Percentiles rank a stretch among this genome's conserved stretches.
phyloP scores from a whole-genome alignment of 371 early-diverging fungal species.

The Syncephalis fuscata region DNA sequence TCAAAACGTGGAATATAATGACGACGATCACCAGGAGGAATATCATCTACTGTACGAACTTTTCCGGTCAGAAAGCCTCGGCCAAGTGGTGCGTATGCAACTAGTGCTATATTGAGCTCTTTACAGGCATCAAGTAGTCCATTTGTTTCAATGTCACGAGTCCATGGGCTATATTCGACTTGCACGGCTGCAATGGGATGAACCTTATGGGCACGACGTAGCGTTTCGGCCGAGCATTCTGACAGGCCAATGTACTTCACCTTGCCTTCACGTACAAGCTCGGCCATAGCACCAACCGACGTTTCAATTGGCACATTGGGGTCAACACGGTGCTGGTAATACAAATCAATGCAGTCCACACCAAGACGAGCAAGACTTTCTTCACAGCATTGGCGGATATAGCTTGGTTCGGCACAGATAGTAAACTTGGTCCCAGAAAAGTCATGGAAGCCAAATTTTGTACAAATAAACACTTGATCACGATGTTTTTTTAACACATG shows the following conservation, averaged over 20 bases:
- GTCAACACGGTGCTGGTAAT: constrained; percentile 36
- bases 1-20: constrained; percentile 23
- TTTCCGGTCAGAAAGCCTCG: constrained; percentile 36
- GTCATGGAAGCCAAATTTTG: too few relatives aligned
- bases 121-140: constrained; percentile 28
- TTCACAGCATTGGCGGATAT: constrained; percentile 4
- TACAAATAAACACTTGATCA: too few relatives aligned
- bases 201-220: constrained; percentile 37
- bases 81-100: constrained; percentile 35
- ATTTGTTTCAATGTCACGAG: constrained; percentile 28
- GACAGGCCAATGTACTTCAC: constrained; percentile 37
- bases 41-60: constrained; percentile 18
- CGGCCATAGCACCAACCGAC: constrained; percentile 32
- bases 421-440: too few relatives aligned
- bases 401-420: too few relatives aligned
- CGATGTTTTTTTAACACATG: too few relatives aligned
- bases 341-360: constrained; percentile 30
- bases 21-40: constrained; percentile 24
- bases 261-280: constrained; percentile 38
- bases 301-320: constrained; percentile 26
- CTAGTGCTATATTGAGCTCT: constrained; percentile 38
- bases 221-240: constrained; percentile 25
- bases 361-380: constrained; percentile 23
- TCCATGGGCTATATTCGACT: constrained; percentile 28
- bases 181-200: constrained; percentile 46